Evolutionary conservation across 2,329 filamentous ascomycete genomes (phyloP), one percentile per base, ranked within the genome.

Genomic region (Purpureocillium takamizusanense): DNA sequence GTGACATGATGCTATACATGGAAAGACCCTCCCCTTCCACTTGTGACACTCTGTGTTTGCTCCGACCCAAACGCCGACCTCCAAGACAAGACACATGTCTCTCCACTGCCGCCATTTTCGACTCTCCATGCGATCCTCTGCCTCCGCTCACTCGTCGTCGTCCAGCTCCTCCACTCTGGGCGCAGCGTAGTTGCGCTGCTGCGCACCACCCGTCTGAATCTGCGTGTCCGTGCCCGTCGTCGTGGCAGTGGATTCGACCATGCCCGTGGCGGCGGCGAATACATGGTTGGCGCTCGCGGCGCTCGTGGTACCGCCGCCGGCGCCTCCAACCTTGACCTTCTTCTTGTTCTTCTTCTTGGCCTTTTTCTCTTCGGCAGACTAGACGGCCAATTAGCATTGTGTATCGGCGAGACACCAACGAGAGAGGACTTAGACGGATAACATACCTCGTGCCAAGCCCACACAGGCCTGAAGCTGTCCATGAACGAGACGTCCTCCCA

Each of bases 401-500:
- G 14, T 6, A 15, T 7, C 18, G 21, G 13, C 10, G 4, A 16
- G 8, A 13, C 18, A 18, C 16, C 21, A 25, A 25, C 10, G 21
- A 25, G 21, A 10, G 10, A 5, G 21, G 21, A n/a, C n/a, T n/a
- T 25, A 25, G 5, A 25, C 3, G 4, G 12, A 18, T n/a, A 40
- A 62, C 76, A 62, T 57, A 94, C 87, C 77, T 95, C 89, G 61
- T 98, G 92, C 92, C 92, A 98, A 43, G 87, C 92, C 90, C 92
- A 98, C 6, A 95, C 66, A 15, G 92, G 92, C 56, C 83, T 83
- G 74, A 98, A 98, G 54, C 86, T 94, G 59, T 98, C 92, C 62
- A 98, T 83, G 67, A 98, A 97, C 7, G 90, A 94, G 21, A 98
- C 92, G 57, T 98, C 92, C 61, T 98, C 92, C 69, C 95, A 98